Base-by-base conservation (phyloP, 2,329 filamentous ascomycete species). In the Colletotrichum tropicale region DNA sequence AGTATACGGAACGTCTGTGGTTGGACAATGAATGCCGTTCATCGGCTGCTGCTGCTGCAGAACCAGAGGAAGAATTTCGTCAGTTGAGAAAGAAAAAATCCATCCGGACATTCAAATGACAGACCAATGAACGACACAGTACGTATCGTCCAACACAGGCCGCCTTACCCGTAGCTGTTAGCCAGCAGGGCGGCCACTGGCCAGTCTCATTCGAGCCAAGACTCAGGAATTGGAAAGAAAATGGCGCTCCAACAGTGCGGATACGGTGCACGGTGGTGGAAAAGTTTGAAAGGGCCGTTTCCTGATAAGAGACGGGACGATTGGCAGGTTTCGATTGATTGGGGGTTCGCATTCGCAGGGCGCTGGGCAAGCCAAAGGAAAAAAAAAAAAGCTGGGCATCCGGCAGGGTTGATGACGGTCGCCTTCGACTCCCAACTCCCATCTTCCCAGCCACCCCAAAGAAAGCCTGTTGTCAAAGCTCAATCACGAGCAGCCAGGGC, bases 221-320 rank as follows among this genome's bases (percentile, higher is more conserved):
- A 7, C 24, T 38, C 13, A 69, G 26, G n/a, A 69, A 68, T 32
- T 52, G 36, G 52, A 38, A 12, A 36, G 48, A 65, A 60, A 70
- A 74, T 74, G 71, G 32, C 61, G 74, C 66, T 66, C 24, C 32
- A 36, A 75, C 71, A 58, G 74, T 75, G 74, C 32, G 52, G 5
- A 13, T 16, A 71, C 71, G 71, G 74, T 71, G 61, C 28, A 36
- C 32, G 8, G 26, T 28, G 30, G 32, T 48, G 58, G 34, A 70
- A 75, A 64, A 69, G 56, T 74, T 74, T 58, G 65, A 74, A 74
- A 74, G 48, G 64, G 65, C 74, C 70, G 74, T 74, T 76, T 65
- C 64, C 74, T 74, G 70, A 76, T 76, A 69, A 74, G 58, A 69
- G 34, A 30, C 65, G 65, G 72, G 38, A 43, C 38, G 38, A 43